Evolutionary conservation across 2,329 filamentous ascomycete species (phyloP).

Genomic region (Fusarium sulawesiense): DNA sequence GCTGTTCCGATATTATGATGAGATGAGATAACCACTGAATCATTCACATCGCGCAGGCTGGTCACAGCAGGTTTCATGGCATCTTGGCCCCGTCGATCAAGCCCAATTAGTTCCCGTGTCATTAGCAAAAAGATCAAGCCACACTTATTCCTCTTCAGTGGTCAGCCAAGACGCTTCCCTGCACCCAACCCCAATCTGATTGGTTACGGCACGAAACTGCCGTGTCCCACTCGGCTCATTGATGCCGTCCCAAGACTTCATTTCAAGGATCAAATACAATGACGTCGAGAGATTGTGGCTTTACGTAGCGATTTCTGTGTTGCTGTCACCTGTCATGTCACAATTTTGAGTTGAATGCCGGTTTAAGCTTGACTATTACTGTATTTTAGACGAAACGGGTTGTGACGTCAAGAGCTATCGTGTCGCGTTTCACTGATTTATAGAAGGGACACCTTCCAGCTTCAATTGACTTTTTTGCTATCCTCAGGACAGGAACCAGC

Average conservation of each 20-base stretch:
- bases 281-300: constrained; percentile 32
- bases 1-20: not conserved
- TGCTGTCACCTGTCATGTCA: constrained; percentile 7
- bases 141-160: constrained; percentile 11
- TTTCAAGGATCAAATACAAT: constrained; percentile 12
- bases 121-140: constrained; percentile 24
- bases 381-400: not conserved
- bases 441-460: constrained; percentile 15
- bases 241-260: constrained; percentile 29
- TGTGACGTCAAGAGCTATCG: constrained; percentile 30
- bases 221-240: constrained; percentile 36
- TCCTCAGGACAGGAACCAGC: constrained; percentile 1
- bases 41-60: not conserved
- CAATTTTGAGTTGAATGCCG: not conserved
- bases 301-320: constrained; percentile 8
- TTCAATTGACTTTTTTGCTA: not conserved
- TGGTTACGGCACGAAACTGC: constrained; percentile 37
- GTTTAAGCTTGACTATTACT: constrained; percentile 3
- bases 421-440: constrained; percentile 17
- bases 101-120: constrained; percentile 8
- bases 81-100: constrained; percentile 2
- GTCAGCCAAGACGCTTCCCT: constrained; percentile 30
- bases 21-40: constrained; percentile 19
- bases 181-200: constrained; percentile 1
- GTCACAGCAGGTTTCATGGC: constrained; percentile 16